These are phyloP conservation scores for Raddia distichophylla DNA, from an alignment of 176 grass and related monocot genomes.

Conservation along the genomic window DNA sequence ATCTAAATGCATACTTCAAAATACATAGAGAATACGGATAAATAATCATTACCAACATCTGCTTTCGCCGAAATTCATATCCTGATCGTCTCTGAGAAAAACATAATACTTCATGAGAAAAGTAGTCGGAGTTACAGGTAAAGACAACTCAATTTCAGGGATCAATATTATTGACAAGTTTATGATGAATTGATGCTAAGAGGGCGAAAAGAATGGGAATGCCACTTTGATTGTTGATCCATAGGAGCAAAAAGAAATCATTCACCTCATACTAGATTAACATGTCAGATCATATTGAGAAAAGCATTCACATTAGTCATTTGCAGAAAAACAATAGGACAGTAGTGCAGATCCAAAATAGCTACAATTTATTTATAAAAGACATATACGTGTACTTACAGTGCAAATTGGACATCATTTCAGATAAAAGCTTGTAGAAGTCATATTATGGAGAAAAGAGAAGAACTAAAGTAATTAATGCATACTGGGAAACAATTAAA, in stretches of 20 bases:
- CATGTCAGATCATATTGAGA: slow-evolving; percentile 19
- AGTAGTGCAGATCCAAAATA: slow-evolving; percentile 6
- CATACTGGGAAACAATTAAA: background rate
- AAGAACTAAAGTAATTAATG: background rate
- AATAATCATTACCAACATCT: slow-evolving; percentile 35
- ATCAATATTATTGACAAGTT: background rate
- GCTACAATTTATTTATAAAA: background rate
- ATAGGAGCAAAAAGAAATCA: slow-evolving; percentile 14
- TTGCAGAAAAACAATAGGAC: background rate
- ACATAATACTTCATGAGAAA: background rate
- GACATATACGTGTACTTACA: background rate
- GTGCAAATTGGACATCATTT: slow-evolving; percentile 19
- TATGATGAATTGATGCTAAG: background rate
- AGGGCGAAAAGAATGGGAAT: slow-evolving; percentile 7
- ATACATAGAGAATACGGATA: slow-evolving; percentile 5
- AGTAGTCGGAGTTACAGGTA: background rate
- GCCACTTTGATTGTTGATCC: slow-evolving; percentile 26
- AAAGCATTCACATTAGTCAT: slow-evolving; percentile 15
- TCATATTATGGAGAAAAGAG: background rate
- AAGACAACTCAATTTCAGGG: slow-evolving; percentile 25
- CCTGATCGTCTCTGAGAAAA: slow-evolving; percentile 52
- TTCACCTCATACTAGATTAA: slow-evolving; percentile 16
- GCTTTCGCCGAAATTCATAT: slow-evolving; percentile 39
- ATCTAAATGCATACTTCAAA: slow-evolving; percentile 19
- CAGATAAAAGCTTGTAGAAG: slow-evolving; percentile 21